These are phyloP conservation scores for Mortierella sp. DNA, from an alignment of 371 early-diverging fungal species.

Conservation along the genomic window DNA sequence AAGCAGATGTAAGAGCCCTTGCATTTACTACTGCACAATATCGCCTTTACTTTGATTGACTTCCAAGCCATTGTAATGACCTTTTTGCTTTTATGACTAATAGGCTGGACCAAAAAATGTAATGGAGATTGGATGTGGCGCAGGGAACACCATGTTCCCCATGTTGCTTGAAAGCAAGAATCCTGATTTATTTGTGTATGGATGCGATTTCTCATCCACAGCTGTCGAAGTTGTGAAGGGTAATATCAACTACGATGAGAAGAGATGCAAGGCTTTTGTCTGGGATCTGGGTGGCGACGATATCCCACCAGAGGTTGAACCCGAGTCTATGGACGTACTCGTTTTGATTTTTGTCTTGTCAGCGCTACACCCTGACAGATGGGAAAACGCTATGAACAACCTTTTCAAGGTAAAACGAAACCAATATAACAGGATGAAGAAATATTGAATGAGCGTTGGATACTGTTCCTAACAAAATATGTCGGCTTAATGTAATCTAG, in stretches of 20 bases:
- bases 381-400: conserved; percentile 76
- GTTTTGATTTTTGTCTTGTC: conserved; percentile 88
- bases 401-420: conserved; percentile 60
- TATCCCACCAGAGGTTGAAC: conserved; percentile 73
- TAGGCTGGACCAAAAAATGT: conserved; percentile 61
- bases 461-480: too few relatives aligned
- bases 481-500: conserved; percentile 15
- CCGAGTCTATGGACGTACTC: conserved; percentile 79
- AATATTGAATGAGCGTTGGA: too few relatives aligned
- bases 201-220: conserved; percentile 87
- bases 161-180: conserved; percentile 81
- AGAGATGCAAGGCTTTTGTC: conserved; percentile 84
- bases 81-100: too few relatives aligned
- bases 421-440: background rate
- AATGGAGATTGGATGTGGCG: conserved; percentile 95
- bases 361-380: conserved; percentile 88
- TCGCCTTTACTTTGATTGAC: too few relatives aligned
- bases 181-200: conserved; percentile 72
- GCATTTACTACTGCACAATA: too few relatives aligned
- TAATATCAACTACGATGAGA: conserved; percentile 48
- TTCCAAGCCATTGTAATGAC: too few relatives aligned
- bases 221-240: conserved; percentile 83
- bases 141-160: conserved; percentile 97
- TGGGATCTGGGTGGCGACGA: conserved; percentile 81
- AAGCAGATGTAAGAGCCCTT: conserved; percentile 28